Percentiles rank a stretch among this genome's conserved stretches.
phyloP scores from a whole-genome alignment of 2,329 filamentous ascomycete genomes.

The Xylaria sp. region DNA sequence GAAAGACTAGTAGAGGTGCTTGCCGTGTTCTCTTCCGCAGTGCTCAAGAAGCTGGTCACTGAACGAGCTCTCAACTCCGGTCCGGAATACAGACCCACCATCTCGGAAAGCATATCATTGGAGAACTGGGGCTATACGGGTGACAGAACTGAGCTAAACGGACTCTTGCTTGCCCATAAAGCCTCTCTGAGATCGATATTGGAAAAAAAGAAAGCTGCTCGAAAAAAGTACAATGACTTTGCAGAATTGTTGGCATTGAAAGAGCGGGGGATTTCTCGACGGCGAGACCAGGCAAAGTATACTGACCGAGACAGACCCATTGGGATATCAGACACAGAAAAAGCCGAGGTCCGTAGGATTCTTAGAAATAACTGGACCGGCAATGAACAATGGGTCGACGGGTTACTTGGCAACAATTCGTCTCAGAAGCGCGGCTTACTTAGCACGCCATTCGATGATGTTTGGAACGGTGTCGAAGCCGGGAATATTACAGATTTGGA shows the following conservation, averaged over 20 bases:
- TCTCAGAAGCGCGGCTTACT: conserved; percentile 71
- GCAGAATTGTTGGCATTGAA: conserved; percentile 72
- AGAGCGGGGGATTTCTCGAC: conserved; percentile 65
- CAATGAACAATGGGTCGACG: conserved; percentile 77
- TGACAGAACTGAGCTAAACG: conserved; percentile 66
- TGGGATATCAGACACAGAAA: conserved; percentile 56
- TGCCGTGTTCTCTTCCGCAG: conserved; percentile 83
- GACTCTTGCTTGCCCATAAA: conserved; percentile 79
- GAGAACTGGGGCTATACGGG: conserved; percentile 68
- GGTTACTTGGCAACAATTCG: conserved; percentile 72
- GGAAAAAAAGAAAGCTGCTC: conserved; percentile 68
- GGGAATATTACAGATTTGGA: conserved; percentile 69
- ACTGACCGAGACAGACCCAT: conserved; percentile 43
- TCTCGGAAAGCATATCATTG: conserved; percentile 66
- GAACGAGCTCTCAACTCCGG: conserved; percentile 54
- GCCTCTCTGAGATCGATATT: conserved; percentile 71
- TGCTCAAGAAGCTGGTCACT: conserved; percentile 75
- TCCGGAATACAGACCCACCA: conserved; percentile 55
- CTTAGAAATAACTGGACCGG: conserved; percentile 83
- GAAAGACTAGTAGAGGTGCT: conserved; percentile 90
- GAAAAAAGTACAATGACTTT: conserved; percentile 71
- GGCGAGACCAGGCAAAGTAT: conserved; percentile 60
- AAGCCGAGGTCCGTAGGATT: conserved; percentile 65
- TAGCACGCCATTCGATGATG: conserved; percentile 72
- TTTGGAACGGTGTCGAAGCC: conserved; percentile 75